Evolutionary conservation across 805 yeast genomes (phyloP).

Genomic region (Sungouiella thailandica): DNA sequence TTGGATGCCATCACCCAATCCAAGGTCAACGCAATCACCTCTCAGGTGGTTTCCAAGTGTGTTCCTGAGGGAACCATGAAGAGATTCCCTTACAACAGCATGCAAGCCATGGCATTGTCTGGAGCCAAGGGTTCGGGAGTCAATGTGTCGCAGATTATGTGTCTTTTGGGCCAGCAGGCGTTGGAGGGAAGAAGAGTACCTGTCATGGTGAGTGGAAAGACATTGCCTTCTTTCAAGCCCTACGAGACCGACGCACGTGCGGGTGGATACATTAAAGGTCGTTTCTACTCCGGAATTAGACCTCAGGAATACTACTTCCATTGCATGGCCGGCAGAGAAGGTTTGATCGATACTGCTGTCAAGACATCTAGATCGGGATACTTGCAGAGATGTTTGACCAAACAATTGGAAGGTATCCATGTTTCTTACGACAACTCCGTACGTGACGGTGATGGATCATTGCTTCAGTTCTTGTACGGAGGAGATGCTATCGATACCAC

Average conservation of each 20-base stretch:
- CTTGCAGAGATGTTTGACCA: constrained; percentile 95
- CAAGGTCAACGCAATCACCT: constrained; percentile 85
- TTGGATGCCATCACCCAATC: constrained; percentile 94
- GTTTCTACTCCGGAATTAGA: constrained; percentile 95
- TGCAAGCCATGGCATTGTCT: constrained; percentile 98
- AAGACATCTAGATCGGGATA: constrained; percentile 98
- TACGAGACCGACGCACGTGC: constrained; percentile 97
- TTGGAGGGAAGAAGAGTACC: constrained; percentile 99
- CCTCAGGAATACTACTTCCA: constrained; percentile 99
- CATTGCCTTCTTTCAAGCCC: constrained; percentile 93
- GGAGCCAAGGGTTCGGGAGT: constrained; percentile 99
- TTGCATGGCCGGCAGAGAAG: constrained; percentile 99
- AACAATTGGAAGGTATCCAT: constrained; percentile 96
- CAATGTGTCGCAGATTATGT: constrained; percentile 98
- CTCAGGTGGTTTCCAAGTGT: constrained; percentile 91
- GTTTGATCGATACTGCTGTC: constrained; percentile 98
- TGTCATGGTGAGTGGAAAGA: constrained; percentile 97
- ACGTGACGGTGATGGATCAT: constrained; percentile 90
- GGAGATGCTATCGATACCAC: constrained; percentile 96
- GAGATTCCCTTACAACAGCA: constrained; percentile 88
- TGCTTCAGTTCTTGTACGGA: constrained; percentile 93
- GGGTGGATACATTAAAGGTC: constrained; percentile 95
- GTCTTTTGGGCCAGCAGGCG: constrained; percentile 98
- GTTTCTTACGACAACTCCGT: constrained; percentile 92
- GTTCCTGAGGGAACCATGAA: constrained; percentile 97